A percentile compares a stretch with the other conserved stretches of the same genome.
Evolutionary conservation across 148 eudicot species (phyloP).

Genomic region (Chenopodium suecicum): DNA sequence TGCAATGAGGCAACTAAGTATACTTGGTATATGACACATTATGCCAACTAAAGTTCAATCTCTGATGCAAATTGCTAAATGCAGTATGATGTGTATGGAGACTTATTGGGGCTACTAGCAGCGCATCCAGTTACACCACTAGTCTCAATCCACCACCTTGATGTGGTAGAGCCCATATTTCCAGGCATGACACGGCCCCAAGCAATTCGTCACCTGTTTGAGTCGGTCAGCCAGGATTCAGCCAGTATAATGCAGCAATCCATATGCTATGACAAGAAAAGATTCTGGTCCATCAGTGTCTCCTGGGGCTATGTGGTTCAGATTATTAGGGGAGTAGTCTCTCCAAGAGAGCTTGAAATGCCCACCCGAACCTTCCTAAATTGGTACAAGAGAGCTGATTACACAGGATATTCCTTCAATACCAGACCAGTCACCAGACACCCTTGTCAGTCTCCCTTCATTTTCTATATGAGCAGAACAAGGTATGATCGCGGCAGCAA

Average conservation of each 20-base stretch:
- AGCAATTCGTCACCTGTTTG: constrained; percentile 29
- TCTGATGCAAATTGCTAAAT: background rate
- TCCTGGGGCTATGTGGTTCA: constrained; percentile 48
- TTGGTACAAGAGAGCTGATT: constrained; percentile 43
- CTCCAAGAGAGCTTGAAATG: constrained; percentile 44
- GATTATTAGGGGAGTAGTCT: constrained; percentile 37
- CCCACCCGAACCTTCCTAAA: constrained; percentile 43
- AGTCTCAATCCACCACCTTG: constrained; percentile 41
- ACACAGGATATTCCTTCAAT: constrained; percentile 44
- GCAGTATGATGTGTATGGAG: constrained; percentile 50
- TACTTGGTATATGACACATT: background rate
- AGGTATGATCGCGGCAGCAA: constrained; percentile 37
- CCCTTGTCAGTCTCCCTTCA: constrained; percentile 40
- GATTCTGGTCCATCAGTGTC: constrained; percentile 38
- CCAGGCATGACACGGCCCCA: constrained; percentile 34
- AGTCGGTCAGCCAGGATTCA: constrained; percentile 32
- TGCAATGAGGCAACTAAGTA: background rate
- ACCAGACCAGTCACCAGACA: constrained; percentile 40
- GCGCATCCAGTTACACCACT: constrained; percentile 48
- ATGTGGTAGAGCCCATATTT: constrained; percentile 43
- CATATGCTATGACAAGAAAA: constrained; percentile 42
- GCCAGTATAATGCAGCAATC: constrained; percentile 44
- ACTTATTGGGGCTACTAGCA: constrained; percentile 34
- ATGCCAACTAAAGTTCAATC: background rate
- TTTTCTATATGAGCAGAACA: constrained; percentile 35